A percentile compares a stretch with the other conserved stretches of the same genome.
phyloP scores from a whole-genome alignment of 2,329 filamentous ascomycete species.

The Aspergillus sp. region DNA sequence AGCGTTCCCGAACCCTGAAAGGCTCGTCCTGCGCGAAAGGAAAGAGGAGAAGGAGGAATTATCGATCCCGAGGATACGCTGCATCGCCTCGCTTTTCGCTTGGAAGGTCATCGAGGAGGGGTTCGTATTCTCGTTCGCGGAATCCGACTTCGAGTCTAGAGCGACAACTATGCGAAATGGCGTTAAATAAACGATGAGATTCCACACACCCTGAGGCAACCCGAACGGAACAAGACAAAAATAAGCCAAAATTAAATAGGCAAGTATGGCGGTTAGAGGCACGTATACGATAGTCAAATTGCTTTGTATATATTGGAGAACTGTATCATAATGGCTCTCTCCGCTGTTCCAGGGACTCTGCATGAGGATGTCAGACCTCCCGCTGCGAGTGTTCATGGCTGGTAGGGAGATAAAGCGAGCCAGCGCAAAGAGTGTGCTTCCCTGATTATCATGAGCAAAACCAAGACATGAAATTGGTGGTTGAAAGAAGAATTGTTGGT shows the following conservation, averaged over 20 bases:
- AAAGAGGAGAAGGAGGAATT: conserved; percentile 53
- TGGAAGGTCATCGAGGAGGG: conserved; percentile 23
- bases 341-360: conserved; percentile 21
- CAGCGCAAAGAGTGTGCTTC: conserved; percentile 15
- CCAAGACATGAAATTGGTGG: conserved; percentile 4
- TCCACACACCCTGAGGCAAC: conserved; percentile 30
- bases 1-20: conserved; percentile 48
- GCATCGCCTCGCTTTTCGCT: conserved; percentile 60
- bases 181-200: conserved; percentile 31
- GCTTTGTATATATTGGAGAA: conserved; percentile 20
- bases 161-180: conserved; percentile 36
- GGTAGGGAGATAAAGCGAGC: conserved; percentile 9
- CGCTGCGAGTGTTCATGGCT: conserved; percentile 32
- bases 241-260: conserved; percentile 25
- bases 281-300: conserved; percentile 23
- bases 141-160: conserved; percentile 45
- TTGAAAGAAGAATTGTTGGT: conserved; percentile 5
- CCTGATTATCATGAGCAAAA: conserved; percentile 12
- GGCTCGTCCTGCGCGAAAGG: conserved; percentile 48
- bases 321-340: conserved; percentile 28
- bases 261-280: conserved; percentile 20
- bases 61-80: conserved; percentile 56
- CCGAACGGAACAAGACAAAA: conserved; percentile 23
- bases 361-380: conserved; percentile 23
- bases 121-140: conserved; percentile 36